phyloP scores from a whole-genome alignment of 2,329 filamentous ascomycete genomes.

The Xylariaceae sp. region DNA sequence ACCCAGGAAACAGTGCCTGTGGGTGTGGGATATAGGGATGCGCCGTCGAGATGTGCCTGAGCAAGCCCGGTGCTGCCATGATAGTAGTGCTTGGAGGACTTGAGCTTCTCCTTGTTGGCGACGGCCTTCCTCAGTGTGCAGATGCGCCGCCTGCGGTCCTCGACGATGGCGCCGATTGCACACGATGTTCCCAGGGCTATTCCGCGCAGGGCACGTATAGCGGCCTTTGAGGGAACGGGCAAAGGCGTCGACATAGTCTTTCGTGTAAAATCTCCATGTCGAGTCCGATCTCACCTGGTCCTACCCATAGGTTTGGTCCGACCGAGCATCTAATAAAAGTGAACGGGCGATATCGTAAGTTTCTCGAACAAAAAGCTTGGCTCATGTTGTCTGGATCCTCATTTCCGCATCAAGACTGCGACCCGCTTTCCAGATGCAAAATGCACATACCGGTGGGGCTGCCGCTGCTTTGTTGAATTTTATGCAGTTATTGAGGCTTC shows the following conservation, averaged over 20 bases:
- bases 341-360: too few species aligned
- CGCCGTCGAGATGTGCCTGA: neutral
- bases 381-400: too few species aligned
- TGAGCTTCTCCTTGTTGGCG: constrained; percentile 50
- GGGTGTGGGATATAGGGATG: neutral
- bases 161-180: constrained; percentile 51
- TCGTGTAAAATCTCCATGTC: neutral
- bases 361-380: too few species aligned
- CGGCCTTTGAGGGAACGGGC: constrained; percentile 52
- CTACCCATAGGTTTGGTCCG: too few species aligned
- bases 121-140: constrained; percentile 47
- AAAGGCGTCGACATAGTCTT: constrained; percentile 41
- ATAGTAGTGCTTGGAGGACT: constrained; percentile 34
- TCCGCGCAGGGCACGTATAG: constrained; percentile 52
- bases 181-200: constrained; percentile 55
- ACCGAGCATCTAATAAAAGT: too few species aligned
- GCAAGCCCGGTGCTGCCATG: neutral
- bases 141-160: constrained; percentile 54
- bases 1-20: too few species aligned
- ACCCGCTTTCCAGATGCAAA: too few species aligned
- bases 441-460: too few species aligned
- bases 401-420: too few species aligned
- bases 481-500: too few species aligned
- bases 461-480: too few species aligned
- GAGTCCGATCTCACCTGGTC: too few species aligned